Conservation (phyloP, 139 green algal genomes). For the Closterium sp. region DNA sequence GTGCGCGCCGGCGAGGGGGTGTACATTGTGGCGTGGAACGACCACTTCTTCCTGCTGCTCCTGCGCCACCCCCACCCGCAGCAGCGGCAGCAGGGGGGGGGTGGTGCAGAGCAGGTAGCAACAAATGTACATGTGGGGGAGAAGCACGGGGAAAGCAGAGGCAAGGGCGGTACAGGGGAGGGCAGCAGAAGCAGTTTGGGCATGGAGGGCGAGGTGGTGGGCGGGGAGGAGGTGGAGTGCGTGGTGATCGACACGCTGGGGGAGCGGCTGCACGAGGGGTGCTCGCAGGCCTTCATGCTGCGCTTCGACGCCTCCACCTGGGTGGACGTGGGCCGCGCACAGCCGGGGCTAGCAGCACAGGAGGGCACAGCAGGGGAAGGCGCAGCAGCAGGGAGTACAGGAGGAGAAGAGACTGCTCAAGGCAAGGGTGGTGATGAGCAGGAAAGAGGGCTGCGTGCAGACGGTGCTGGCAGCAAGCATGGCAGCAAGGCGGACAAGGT, state of each 20-base stretch:
- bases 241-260: slow-evolving; percentile 50
- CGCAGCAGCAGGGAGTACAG: not conserved
- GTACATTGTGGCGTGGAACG: slow-evolving; percentile 52
- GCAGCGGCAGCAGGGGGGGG: not conserved
- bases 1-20: slow-evolving; percentile 14
- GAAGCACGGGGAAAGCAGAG: not conserved
- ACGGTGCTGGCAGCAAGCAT: not conserved
- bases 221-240: slow-evolving; percentile 23
- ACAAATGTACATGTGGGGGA: not conserved
- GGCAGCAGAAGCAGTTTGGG: no score
- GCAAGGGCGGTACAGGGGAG: not conserved
- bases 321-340: not conserved
- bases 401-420: not conserved
- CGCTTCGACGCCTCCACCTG: slow-evolving; percentile 19
- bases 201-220: no score
- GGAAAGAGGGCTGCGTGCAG: not conserved
- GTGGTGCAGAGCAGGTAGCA: not conserved
- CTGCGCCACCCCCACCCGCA: not conserved
- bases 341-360: not conserved
- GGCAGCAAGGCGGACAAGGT: not conserved
- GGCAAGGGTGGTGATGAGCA: not conserved
- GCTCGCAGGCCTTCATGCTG: slow-evolving; percentile 40
- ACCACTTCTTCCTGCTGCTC: slow-evolving; percentile 50
- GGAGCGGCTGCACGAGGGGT: slow-evolving; percentile 46
- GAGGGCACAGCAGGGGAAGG: not conserved